Conservation (phyloP, 352 stramenopile species). For the Peronospora tabacina region DNA sequence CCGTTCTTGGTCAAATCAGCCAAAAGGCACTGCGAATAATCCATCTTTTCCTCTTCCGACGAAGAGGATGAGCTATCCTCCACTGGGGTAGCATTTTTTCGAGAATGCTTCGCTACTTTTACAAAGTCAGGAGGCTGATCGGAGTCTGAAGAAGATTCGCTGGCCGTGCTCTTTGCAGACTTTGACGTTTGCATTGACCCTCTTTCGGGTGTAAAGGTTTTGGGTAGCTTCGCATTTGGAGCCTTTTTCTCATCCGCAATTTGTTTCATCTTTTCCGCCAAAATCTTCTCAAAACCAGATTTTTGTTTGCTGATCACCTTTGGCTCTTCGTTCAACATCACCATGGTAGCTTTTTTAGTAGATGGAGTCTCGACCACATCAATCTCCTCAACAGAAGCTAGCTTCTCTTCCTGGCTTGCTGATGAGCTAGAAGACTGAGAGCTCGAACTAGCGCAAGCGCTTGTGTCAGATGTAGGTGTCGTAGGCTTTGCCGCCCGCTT, state of each 20-base stretch:
- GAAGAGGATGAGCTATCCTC: slow-evolving; percentile 31
- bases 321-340: slow-evolving; percentile 5
- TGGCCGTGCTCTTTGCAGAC: slow-evolving; percentile 18
- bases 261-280: slow-evolving; percentile 29
- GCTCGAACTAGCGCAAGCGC: slow-evolving; percentile 10
- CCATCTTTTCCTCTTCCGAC: slow-evolving; percentile 52
- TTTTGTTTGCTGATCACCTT: slow-evolving; percentile 9
- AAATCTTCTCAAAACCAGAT: slow-evolving; percentile 38
- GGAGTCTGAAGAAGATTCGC: slow-evolving; percentile 30
- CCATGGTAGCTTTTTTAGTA: slow-evolving; percentile 5
- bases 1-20: slow-evolving; percentile 60
- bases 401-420: slow-evolving; percentile 9
- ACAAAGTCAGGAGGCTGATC: slow-evolving; percentile 7
- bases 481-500: slow-evolving; percentile 8
- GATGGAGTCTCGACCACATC: slow-evolving; percentile 21
- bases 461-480: slow-evolving; percentile 8
- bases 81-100: slow-evolving; percentile 13
- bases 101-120: slow-evolving; percentile 17
- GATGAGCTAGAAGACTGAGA: slow-evolving; percentile 13
- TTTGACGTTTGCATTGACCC: slow-evolving; percentile 25
- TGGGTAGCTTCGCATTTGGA: slow-evolving; percentile 7
- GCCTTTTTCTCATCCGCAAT: slow-evolving; percentile 27
- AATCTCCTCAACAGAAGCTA: slow-evolving; percentile 16
- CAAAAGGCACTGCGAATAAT: slow-evolving; percentile 72
- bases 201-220: slow-evolving; percentile 17